These are phyloP conservation scores for Mycena maculata DNA, from an alignment of 768 basidiomycete genomes.

Conservation along the genomic window DNA sequence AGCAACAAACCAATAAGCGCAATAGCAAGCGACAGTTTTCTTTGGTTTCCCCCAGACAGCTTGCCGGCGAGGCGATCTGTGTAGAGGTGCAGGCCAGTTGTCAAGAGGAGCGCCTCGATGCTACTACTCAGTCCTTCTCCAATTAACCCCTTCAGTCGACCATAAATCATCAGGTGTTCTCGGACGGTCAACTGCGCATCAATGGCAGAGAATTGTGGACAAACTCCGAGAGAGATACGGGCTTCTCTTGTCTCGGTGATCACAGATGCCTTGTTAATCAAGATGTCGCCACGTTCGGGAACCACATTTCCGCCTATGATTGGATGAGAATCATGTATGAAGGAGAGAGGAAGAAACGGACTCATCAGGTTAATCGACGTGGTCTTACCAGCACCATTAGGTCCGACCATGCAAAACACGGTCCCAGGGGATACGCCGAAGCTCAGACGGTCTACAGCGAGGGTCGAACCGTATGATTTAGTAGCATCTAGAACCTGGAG, in stretches of 20 bases:
- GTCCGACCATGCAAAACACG: constrained; percentile 79
- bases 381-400: constrained; percentile 87
- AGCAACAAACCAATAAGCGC: constrained; percentile 66
- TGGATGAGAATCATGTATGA: neutral
- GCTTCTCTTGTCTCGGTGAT: constrained; percentile 72
- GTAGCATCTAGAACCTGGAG: constrained; percentile 72
- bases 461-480: constrained; percentile 66
- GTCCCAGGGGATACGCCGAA: constrained; percentile 72
- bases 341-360: constrained; percentile 23
- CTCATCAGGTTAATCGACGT: constrained; percentile 83
- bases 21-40: constrained; percentile 80
- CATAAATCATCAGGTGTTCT: constrained; percentile 79
- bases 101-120: constrained; percentile 66
- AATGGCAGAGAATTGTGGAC: constrained; percentile 87
- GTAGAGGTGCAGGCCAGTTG: constrained; percentile 68
- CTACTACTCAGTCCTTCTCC: constrained; percentile 63
- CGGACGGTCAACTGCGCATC: constrained; percentile 82
- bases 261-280: constrained; percentile 74
- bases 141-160: constrained; percentile 74
- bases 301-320: constrained; percentile 70
- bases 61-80: constrained; percentile 78
- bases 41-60: constrained; percentile 84
- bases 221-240: constrained; percentile 78
- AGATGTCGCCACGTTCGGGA: constrained; percentile 74
- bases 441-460: constrained; percentile 78